Evolutionary conservation across 441 rosid genomes (phyloP).

Genomic region (Erysimum pusillum): DNA sequence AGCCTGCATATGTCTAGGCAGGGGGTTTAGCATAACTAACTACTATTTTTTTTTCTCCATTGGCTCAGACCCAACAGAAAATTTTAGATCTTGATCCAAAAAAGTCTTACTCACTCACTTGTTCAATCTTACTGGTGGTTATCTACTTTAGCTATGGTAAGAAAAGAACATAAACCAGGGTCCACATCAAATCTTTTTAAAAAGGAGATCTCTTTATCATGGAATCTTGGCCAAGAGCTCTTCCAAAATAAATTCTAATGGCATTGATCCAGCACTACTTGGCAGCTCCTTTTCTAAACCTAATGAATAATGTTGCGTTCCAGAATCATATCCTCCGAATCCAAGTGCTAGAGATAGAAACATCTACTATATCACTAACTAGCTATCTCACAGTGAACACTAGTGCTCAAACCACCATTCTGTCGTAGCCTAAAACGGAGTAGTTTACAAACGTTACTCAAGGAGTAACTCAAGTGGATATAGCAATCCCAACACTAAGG

Average conservation of each 20-base stretch:
- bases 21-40: constrained; percentile 16
- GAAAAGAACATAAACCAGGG: constrained; percentile 33
- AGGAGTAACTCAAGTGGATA: constrained; percentile 35
- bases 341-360: constrained; percentile 28
- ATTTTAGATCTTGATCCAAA: not conserved
- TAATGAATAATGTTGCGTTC: not conserved
- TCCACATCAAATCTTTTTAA: constrained; percentile 38
- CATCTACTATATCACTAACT: not conserved
- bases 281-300: constrained; percentile 29
- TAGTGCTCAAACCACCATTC: constrained; percentile 15
- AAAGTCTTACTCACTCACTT: constrained; percentile 12
- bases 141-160: constrained; percentile 33
- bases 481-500: constrained; percentile 13
- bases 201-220: constrained; percentile 10
- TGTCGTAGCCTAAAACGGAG: too few species aligned
- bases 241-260: not conserved
- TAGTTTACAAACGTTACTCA: not conserved
- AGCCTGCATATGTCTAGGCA: constrained; percentile 22
- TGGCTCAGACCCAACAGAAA: constrained; percentile 14
- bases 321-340: constrained; percentile 5
- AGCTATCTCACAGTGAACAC: constrained; percentile 26
- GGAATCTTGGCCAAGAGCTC: constrained; percentile 14
- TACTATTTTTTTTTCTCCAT: constrained; percentile 11
- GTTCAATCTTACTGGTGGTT: constrained; percentile 18
- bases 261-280: constrained; percentile 21